phyloP scores from a whole-genome alignment of 306 rosid species.

The Benincasa hispida region DNA sequence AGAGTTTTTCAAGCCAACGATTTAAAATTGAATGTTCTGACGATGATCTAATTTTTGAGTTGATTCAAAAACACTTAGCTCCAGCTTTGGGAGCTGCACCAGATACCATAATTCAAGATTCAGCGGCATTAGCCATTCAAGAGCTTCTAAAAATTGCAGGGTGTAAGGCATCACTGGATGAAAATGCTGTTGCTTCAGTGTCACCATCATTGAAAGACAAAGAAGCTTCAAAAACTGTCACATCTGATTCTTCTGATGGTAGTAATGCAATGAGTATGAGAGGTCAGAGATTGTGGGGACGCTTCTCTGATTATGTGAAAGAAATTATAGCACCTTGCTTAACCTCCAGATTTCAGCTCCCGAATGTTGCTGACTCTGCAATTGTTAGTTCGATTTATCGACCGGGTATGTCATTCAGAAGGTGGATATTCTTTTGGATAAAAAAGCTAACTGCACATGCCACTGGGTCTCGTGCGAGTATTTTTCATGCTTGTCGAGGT shows the following conservation, averaged over 20 bases:
- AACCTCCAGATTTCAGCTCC: slow-evolving; percentile 90
- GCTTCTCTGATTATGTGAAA: slow-evolving; percentile 85
- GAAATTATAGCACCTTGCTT: slow-evolving; percentile 96
- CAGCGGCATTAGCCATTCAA: slow-evolving; percentile 96
- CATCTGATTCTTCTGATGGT: slow-evolving; percentile 22
- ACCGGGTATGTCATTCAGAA: slow-evolving; percentile 78
- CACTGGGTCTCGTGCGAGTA: slow-evolving; percentile 86
- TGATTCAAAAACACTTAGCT: slow-evolving; percentile 88
- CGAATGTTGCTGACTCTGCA: slow-evolving; percentile 49
- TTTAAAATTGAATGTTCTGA: slow-evolving; percentile 94
- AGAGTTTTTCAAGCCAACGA: slow-evolving; percentile 58
- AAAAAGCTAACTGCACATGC: slow-evolving; percentile 70
- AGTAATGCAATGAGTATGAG: slow-evolving; percentile 45
- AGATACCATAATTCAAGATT: slow-evolving; percentile 86
- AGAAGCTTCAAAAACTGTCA: slow-evolving; percentile 15
- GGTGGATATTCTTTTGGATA: slow-evolving; percentile 82
- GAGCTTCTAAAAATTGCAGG: slow-evolving; percentile 95
- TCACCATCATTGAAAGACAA: slow-evolving; percentile 29
- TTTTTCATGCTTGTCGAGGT: slow-evolving; percentile 87
- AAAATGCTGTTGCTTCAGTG: slow-evolving; percentile 42
- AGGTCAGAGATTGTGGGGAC: slow-evolving; percentile 89
- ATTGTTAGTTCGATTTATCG: slow-evolving; percentile 57
- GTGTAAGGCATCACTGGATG: slow-evolving; percentile 82
- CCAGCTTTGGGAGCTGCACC: slow-evolving; percentile 96
- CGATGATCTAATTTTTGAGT: slow-evolving; percentile 88